A percentile compares a stretch with the other conserved stretches of the same genome.
These are phyloP conservation scores for Globomyces pollinis-pini DNA, from an alignment of 192 early-diverging fungal genomes.

Conservation along the genomic window DNA sequence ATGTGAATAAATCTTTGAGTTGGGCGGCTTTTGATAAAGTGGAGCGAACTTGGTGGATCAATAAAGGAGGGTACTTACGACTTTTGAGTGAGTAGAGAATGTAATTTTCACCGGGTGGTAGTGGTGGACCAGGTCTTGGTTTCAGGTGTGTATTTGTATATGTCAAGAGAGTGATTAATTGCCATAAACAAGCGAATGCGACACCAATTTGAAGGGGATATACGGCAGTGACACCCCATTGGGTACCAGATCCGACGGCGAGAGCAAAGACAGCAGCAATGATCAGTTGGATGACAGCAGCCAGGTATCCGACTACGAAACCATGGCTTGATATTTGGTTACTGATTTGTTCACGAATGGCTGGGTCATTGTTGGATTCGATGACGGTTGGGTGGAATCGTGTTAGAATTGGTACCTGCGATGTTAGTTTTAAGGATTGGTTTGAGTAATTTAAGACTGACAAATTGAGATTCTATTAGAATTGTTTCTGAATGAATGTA, in stretches of 20 bases:
- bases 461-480: too few relatives aligned
- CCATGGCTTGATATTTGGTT: neutral
- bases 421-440: too few relatives aligned
- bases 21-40: slow-evolving; percentile 26
- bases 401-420: slow-evolving; percentile 15
- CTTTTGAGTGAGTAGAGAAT: slow-evolving; percentile 3
- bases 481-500: too few relatives aligned
- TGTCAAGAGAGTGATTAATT: slow-evolving; percentile 12
- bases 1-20: slow-evolving; percentile 50
- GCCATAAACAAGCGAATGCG: slow-evolving; percentile 17
- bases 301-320: neutral
- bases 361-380: neutral
- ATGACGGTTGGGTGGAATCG: slow-evolving; percentile 11
- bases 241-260: neutral
- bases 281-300: neutral
- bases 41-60: neutral
- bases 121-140: slow-evolving; percentile 24
- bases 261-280: neutral
- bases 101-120: slow-evolving; percentile 18
- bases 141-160: slow-evolving; percentile 13
- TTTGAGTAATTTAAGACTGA: too few relatives aligned
- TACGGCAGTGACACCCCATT: slow-evolving; percentile 6
- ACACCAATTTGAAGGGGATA: slow-evolving; percentile 23
- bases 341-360: neutral
- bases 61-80: neutral